A percentile compares a stretch with the other conserved stretches of the same genome.
Evolutionary conservation across 2,329 filamentous ascomycete species (phyloP).

Genomic region (Aspergillus proliferans): DNA sequence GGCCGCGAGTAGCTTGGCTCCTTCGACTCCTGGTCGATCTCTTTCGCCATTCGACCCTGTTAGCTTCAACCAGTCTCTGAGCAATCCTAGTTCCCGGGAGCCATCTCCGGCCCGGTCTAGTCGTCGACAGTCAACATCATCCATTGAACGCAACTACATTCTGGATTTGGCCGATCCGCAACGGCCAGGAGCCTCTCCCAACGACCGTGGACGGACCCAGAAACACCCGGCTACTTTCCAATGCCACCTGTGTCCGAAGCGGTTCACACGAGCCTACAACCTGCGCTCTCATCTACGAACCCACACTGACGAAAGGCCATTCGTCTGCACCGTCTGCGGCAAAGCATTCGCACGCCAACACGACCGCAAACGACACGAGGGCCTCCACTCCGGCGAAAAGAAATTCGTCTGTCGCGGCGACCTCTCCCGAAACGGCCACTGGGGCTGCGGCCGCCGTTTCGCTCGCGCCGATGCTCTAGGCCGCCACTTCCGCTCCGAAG

Average conservation of each 20-base stretch:
- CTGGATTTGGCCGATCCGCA: slow-evolving; percentile 84
- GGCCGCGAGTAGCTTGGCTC: slow-evolving; percentile 27
- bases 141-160: slow-evolving; percentile 65
- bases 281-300: slow-evolving; percentile 90
- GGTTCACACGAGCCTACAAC: slow-evolving; percentile 95
- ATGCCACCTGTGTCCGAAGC: slow-evolving; percentile 85
- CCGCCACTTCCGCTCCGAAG: slow-evolving; percentile 90
- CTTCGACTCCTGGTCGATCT: slow-evolving; percentile 29
- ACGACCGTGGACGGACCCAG: slow-evolving; percentile 73
- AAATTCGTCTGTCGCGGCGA: slow-evolving; percentile 96
- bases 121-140: slow-evolving; percentile 40
- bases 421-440: slow-evolving; percentile 72
- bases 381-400: slow-evolving; percentile 93
- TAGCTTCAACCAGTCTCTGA: slow-evolving; percentile 25
- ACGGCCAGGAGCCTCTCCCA: slow-evolving; percentile 59
- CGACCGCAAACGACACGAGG: slow-evolving; percentile 94
- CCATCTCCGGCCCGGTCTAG: slow-evolving; percentile 38
- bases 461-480: slow-evolving; percentile 92
- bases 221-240: slow-evolving; percentile 98
- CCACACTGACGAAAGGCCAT: slow-evolving; percentile 93
- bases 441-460: slow-evolving; percentile 91
- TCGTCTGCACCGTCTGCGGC: slow-evolving; percentile 92
- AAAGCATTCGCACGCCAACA: slow-evolving; percentile 98
- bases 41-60: slow-evolving; percentile 37
- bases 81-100: slow-evolving; percentile 40